These are phyloP conservation scores for Ambrosia hybrid DNA, from an alignment of 140 eudicot species.

Conservation along the genomic window DNA sequence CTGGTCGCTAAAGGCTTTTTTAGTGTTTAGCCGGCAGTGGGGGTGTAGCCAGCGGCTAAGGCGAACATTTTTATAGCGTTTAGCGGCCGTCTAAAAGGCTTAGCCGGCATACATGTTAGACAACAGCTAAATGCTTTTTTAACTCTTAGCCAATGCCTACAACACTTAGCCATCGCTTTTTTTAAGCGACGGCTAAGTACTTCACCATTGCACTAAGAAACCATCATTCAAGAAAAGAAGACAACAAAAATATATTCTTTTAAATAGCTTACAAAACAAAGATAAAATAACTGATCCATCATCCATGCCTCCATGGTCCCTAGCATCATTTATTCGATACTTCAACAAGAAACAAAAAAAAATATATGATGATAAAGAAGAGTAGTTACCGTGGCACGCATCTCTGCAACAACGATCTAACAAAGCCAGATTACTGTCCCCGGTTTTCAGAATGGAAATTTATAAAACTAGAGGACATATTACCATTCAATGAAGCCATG, in stretches of 20 bases:
- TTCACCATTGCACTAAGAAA: not conserved
- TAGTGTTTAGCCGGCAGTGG: no score
- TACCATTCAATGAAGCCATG: conserved; percentile 5
- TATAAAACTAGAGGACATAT: conserved; percentile 12
- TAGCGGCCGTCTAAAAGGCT: no score
- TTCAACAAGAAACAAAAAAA: not conserved
- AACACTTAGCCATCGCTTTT: no score
- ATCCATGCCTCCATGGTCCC: conserved; percentile 9
- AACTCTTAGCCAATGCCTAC: no score
- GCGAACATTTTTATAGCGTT: no score
- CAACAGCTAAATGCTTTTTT: no score
- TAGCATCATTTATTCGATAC: conserved; percentile 21
- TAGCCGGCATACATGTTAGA: no score
- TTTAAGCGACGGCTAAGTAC: not conserved
- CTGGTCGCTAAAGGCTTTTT: no score
- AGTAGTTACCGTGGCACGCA: not conserved
- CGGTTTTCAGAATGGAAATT: conserved; percentile 23
- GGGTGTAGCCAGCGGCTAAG: no score
- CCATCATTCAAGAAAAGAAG: not conserved
- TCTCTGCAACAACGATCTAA: not conserved
- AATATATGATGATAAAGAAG: not conserved
- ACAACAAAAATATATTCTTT: not conserved
- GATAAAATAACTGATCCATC: conserved; percentile 17
- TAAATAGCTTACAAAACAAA: not conserved
- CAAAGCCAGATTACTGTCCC: conserved; percentile 14